Percentiles rank a stretch among this genome's conserved stretches.
Evolutionary conservation across 2,329 filamentous ascomycete species (phyloP).

Genomic region (Cladosporium sp.): DNA sequence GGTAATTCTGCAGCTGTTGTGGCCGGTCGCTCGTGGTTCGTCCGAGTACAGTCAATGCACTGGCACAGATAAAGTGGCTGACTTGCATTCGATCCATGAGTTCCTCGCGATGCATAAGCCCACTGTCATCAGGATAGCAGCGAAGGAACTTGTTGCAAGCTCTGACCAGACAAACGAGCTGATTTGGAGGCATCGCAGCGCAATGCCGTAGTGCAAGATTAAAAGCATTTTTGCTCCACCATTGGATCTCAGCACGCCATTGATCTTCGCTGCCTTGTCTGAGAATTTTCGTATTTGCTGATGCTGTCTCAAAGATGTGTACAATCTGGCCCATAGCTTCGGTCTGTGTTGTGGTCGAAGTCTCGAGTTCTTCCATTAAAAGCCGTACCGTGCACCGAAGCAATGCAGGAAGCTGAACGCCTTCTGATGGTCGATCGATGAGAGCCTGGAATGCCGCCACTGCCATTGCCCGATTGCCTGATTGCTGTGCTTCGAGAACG

Average conservation of each 20-base stretch:
- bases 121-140: conserved; percentile 18
- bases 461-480: conserved; percentile 58
- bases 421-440: conserved; percentile 50
- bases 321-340: conserved; percentile 49
- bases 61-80: conserved; percentile 63
- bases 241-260: conserved; percentile 64
- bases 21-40: conserved; percentile 43
- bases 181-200: conserved; percentile 52
- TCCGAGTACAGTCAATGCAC: conserved; percentile 45
- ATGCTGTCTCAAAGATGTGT: conserved; percentile 49
- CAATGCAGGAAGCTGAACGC: conserved; percentile 59
- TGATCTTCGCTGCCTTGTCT: conserved; percentile 35
- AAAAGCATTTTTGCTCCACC: conserved; percentile 80
- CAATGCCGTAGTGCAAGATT: conserved; percentile 66
- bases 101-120: conserved; percentile 14
- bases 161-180: conserved; percentile 53
- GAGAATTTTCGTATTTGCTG: conserved; percentile 41
- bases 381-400: conserved; percentile 54
- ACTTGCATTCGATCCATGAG: conserved; percentile 59
- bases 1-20: conserved; percentile 57
- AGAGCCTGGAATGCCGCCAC: conserved; percentile 57
- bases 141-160: conserved; percentile 36
- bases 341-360: conserved; percentile 25
- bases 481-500: conserved; percentile 68
- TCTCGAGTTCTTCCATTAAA: conserved; percentile 41